Conservation (phyloP, 441 rosid genomes). For the Biscutella laevigata region DNA sequence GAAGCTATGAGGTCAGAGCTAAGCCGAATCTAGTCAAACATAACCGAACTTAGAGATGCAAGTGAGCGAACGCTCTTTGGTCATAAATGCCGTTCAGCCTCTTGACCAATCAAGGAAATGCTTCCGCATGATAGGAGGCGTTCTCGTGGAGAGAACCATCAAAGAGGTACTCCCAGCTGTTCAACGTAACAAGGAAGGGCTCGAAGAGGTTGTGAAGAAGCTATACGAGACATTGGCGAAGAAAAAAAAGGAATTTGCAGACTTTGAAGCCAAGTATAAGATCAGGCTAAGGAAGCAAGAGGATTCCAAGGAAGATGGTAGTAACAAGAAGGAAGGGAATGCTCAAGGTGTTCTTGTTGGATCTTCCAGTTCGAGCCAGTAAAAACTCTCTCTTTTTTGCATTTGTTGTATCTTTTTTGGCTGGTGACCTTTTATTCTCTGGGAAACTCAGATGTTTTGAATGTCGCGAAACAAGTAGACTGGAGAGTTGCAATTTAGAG, state of each 20-base stretch:
- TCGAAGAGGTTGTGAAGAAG: constrained; percentile 74
- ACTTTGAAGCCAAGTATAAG: constrained; percentile 73
- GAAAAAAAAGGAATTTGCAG: constrained; percentile 72
- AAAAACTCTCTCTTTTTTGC: constrained; percentile 11
- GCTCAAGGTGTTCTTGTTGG: constrained; percentile 98
- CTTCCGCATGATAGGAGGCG: constrained; percentile 89
- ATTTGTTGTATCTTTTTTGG: not conserved
- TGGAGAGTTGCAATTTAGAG: constrained; percentile 1
- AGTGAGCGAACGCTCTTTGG: constrained; percentile 76
- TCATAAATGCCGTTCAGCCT: constrained; percentile 76
- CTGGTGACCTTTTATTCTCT: constrained; percentile 3
- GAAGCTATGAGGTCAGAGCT: constrained; percentile 65
- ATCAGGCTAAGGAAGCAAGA: constrained; percentile 72
- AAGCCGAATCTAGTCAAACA: constrained; percentile 79
- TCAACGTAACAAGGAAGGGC: constrained; percentile 80
- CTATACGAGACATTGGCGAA: constrained; percentile 71
- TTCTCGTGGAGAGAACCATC: constrained; percentile 85
- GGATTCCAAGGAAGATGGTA: constrained; percentile 39
- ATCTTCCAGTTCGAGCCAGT: constrained; percentile 48
- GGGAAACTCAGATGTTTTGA: constrained; percentile 5
- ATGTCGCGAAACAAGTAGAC: constrained; percentile 17
- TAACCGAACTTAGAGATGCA: constrained; percentile 94
- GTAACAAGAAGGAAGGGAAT: constrained; percentile 68
- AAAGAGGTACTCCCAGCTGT: constrained; percentile 89
- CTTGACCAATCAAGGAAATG: constrained; percentile 74